Evolutionary conservation across 2,329 filamentous ascomycete species (phyloP), one percentile per base, ranked within the genome.

Genomic region (Aureobasidium sp.): DNA sequence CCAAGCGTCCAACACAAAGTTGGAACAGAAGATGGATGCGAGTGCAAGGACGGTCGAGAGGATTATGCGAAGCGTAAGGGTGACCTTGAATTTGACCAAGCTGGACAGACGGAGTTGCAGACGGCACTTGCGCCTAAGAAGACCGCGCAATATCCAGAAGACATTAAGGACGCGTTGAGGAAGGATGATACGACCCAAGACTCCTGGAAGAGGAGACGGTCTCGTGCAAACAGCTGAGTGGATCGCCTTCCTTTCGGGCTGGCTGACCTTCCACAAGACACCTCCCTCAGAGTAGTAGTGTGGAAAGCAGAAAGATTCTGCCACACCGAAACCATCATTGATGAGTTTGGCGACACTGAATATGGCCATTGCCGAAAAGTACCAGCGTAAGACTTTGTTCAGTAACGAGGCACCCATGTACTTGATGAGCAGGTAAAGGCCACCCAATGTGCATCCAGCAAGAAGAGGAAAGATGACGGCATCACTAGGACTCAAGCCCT

Each of bases 361-460:
- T n/a, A 95, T 75, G 0, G 90, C 90, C 71, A 93, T 85, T 63
- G 84, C 74, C 3, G 89, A 89, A 75, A 96, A 92, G 78, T 97
- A 97, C 70, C 83, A 85, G 42, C 89, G 87, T 26, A 97, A 78
- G 42, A 95, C 83, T 74, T 87, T 89, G 77, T 93, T 97, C 69
- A 97, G 76, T 26, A 95, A 78, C 12, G 86, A 80, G 0, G 91
- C 87, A 69, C 96, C 90, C 61, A 97, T 83, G 83, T 88, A 94
- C 73, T 95, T 91, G 71, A 97, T 91, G 64, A 96, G 79, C 68
- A 92, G 87, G 77, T 97, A 97, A 13, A 97, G 80, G 5, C 85
- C 85, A 46, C 86, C 81, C 9, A 97, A 83, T 1, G 87, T 85
- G 10, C 79, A 70, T 1, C 86, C 90, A 6, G 91, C 92, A 61